Conservation (phyloP, 192 early-diverging fungal species). For the Linnemannia hyalina region DNA sequence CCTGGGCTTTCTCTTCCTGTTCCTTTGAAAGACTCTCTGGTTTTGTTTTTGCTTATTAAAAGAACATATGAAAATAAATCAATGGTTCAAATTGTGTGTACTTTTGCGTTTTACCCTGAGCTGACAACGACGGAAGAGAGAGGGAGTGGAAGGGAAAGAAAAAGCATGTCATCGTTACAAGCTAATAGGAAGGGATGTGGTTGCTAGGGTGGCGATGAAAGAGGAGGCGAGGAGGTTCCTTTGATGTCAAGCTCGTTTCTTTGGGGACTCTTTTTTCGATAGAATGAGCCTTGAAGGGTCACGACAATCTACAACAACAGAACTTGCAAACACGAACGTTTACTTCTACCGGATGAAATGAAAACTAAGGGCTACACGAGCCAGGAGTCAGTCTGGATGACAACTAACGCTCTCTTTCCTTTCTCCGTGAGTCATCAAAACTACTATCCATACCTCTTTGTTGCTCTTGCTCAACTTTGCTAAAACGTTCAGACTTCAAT, state of each 20-base stretch:
- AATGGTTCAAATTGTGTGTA: slow-evolving; percentile 4
- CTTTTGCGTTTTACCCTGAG: neutral
- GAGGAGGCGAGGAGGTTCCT: neutral
- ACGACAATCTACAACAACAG: no score
- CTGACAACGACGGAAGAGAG: neutral
- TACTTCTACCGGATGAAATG: neutral
- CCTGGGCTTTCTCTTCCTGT: slow-evolving; percentile 16
- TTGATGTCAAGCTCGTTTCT: no score
- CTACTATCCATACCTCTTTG: neutral
- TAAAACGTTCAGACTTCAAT: no score
- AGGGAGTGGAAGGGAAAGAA: neutral
- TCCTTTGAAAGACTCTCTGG: neutral
- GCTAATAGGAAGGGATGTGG: neutral
- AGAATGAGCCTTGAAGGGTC: no score
- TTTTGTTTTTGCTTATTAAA: neutral
- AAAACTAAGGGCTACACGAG: neutral
- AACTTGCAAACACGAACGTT: neutral
- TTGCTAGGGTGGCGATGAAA: neutral
- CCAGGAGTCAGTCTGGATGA: neutral
- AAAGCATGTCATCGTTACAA: neutral
- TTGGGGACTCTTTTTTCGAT: no score
- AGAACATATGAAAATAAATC: slow-evolving; percentile 18
- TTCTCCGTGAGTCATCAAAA: neutral
- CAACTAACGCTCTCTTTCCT: neutral
- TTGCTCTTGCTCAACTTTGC: neutral